Percentiles rank a stretch among this genome's conserved stretches.
These are phyloP conservation scores for Sergeia podlipaevii DNA, from an alignment of 208 protist species.

Conservation along the genomic window DNA sequence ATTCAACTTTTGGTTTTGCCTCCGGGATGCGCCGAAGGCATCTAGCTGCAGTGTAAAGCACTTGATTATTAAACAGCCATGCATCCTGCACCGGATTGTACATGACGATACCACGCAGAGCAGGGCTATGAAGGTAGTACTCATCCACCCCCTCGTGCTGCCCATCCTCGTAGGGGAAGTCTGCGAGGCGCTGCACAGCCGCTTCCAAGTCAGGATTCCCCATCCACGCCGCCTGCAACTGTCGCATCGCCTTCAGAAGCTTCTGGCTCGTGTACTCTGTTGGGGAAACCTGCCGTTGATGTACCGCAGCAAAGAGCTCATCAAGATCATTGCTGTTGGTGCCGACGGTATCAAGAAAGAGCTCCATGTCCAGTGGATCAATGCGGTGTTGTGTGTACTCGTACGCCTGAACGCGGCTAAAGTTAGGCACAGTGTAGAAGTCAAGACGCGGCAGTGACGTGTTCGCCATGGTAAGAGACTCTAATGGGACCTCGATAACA, in stretches of 20 bases:
- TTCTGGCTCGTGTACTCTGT: constrained; percentile 74
- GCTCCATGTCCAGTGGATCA: constrained; percentile 58
- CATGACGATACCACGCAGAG: constrained; percentile 63
- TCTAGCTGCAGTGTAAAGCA: constrained; percentile 77
- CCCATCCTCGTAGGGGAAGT: constrained; percentile 64
- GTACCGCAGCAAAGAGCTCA: constrained; percentile 72
- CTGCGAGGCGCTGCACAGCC: constrained; percentile 54
- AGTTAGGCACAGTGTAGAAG: constrained; percentile 80
- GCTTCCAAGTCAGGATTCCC: constrained; percentile 28
- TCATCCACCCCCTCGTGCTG: constrained; percentile 66
- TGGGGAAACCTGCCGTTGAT: constrained; percentile 48
- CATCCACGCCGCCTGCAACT: constrained; percentile 65
- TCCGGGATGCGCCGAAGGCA: no score
- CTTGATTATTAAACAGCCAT: constrained; percentile 70
- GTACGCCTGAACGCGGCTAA: constrained; percentile 60
- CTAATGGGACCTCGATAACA: constrained; percentile 75
- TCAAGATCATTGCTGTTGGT: constrained; percentile 87
- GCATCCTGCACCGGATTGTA: constrained; percentile 83
- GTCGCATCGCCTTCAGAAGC: constrained; percentile 77
- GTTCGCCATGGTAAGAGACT: constrained; percentile 67
- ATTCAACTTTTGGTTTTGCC: no score
- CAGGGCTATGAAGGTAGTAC: constrained; percentile 34
- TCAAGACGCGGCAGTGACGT: constrained; percentile 71
- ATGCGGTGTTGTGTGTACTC: constrained; percentile 67
- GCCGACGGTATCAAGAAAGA: constrained; percentile 64